These are phyloP conservation scores for Fomitopsis schrenkii DNA, from an alignment of 1,284 basidiomycete genomes.

Conservation along the genomic window DNA sequence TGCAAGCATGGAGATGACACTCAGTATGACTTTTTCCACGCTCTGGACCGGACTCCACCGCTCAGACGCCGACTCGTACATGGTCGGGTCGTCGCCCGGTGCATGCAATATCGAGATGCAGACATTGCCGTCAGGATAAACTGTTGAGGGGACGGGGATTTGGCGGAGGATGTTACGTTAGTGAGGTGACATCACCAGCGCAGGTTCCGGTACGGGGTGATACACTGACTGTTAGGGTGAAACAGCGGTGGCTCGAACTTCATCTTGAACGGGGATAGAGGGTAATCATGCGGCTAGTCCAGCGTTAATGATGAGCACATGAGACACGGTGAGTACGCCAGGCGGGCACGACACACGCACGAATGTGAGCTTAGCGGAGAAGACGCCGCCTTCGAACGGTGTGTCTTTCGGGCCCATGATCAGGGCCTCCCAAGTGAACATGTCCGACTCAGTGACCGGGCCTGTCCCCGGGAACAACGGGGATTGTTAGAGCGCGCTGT, in stretches of 20 bases:
- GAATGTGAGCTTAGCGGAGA: conserved; percentile 89
- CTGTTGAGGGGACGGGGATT: conserved; percentile 32
- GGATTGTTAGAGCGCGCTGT: conserved; percentile 10
- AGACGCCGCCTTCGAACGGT: conserved; percentile 97
- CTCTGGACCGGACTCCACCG: conserved; percentile 98
- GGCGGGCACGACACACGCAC: conserved; percentile 46
- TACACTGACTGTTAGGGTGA: conserved; percentile 91
- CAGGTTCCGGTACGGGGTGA: not conserved
- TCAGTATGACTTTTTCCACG: conserved; percentile 94
- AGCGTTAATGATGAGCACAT: not conserved
- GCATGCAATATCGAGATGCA: conserved; percentile 99
- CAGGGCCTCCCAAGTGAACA: conserved; percentile 98
- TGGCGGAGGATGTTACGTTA: not conserved
- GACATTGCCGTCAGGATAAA: conserved; percentile 92
- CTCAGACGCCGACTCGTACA: conserved; percentile 93
- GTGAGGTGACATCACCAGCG: not conserved
- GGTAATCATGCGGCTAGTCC: conserved; percentile 85
- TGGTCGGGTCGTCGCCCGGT: conserved; percentile 90
- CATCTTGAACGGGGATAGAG: conserved; percentile 97
- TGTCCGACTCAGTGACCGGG: conserved; percentile 91
- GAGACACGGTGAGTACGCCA: not conserved
- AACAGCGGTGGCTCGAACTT: conserved; percentile 95
- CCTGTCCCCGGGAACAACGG: conserved; percentile 39
- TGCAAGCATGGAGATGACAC: conserved; percentile 98
- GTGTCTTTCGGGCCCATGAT: conserved; percentile 97